These are phyloP conservation scores for Chalciporus piperatus DNA, from an alignment of 768 basidiomycete genomes.

Conservation along the genomic window DNA sequence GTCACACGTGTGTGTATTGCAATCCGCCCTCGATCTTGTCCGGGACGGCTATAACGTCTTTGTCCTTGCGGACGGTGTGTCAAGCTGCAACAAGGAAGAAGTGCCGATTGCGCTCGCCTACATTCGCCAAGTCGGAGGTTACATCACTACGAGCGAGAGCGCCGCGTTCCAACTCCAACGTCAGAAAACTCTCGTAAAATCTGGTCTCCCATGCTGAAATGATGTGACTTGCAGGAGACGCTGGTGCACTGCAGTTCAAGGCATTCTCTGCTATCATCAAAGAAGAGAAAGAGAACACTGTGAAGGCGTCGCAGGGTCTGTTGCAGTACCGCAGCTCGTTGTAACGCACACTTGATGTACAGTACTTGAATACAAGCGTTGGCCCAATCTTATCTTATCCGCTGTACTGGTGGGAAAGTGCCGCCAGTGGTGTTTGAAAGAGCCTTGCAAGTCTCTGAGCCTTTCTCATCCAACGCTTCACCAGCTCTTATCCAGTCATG, in stretches of 20 bases:
- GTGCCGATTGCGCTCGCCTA: conserved; percentile 69
- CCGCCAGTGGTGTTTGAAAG: neutral
- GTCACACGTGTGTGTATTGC: conserved; percentile 89
- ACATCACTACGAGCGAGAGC: conserved; percentile 80
- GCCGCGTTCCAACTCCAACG: conserved; percentile 74
- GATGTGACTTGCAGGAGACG: conserved; percentile 45
- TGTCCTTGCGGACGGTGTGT: conserved; percentile 82
- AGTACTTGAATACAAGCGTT: neutral
- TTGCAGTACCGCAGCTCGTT: conserved; percentile 26
- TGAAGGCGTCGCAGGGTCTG: conserved; percentile 32
- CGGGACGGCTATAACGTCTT: conserved; percentile 50
- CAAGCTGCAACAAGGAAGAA: conserved; percentile 78
- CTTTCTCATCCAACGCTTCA: neutral
- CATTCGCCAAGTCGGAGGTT: conserved; percentile 70
- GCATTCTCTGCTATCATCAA: conserved; percentile 70
- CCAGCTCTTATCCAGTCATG: conserved; percentile 13
- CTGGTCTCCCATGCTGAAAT: conserved; percentile 12
- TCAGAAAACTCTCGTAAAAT: conserved; percentile 24
- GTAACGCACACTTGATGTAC: conserved; percentile 2
- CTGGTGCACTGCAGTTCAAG: conserved; percentile 65
- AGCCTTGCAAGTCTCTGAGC: neutral
- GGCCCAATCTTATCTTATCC: neutral
- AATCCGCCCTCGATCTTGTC: conserved; percentile 73
- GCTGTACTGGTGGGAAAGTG: conserved; percentile 19
- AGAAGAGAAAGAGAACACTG: conserved; percentile 68